phyloP scores from a whole-genome alignment of 345 rosid species.

The Hypericum androsaemum region DNA sequence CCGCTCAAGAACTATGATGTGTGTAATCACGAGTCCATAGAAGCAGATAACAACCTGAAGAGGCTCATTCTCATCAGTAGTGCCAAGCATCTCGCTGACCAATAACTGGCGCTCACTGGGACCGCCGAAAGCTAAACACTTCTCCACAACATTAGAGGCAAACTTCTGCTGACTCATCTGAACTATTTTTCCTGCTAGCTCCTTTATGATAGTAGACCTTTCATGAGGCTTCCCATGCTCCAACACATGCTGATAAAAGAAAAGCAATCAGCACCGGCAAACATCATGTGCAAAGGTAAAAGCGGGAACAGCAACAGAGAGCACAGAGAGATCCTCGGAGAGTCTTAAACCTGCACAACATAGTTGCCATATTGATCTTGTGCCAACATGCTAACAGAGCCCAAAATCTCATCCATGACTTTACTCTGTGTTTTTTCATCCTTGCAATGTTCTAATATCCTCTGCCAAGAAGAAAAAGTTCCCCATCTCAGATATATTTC shows the following conservation, averaged over 20 bases:
- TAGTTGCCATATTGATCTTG: constrained; percentile 68
- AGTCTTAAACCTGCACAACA: constrained; percentile 44
- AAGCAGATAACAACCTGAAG: constrained; percentile 33
- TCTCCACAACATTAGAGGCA: constrained; percentile 58
- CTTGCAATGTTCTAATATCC: constrained; percentile 51
- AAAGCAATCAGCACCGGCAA: constrained; percentile 4
- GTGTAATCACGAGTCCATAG: no score
- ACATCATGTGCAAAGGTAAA: not conserved
- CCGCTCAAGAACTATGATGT: no score
- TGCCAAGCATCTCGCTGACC: constrained; percentile 59
- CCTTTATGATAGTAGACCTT: constrained; percentile 41
- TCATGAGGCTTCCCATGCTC: constrained; percentile 66
- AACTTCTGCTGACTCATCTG: constrained; percentile 68
- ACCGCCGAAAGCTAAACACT: constrained; percentile 51
- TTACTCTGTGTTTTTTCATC: constrained; percentile 35
- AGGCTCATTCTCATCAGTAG: constrained; percentile 55
- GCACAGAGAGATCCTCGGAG: not conserved
- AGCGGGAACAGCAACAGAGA: not conserved
- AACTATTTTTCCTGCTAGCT: constrained; percentile 53
- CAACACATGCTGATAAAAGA: constrained; percentile 42
- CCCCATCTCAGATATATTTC: not conserved
- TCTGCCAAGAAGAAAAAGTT: constrained; percentile 23
- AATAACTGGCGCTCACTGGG: constrained; percentile 38
- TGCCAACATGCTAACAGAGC: constrained; percentile 48
- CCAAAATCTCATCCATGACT: constrained; percentile 58